Percentiles rank a stretch among this genome's conserved stretches.
Conservation (phyloP, 1,139 yeast genomes). For the Protomyces arabidopsidicola region DNA sequence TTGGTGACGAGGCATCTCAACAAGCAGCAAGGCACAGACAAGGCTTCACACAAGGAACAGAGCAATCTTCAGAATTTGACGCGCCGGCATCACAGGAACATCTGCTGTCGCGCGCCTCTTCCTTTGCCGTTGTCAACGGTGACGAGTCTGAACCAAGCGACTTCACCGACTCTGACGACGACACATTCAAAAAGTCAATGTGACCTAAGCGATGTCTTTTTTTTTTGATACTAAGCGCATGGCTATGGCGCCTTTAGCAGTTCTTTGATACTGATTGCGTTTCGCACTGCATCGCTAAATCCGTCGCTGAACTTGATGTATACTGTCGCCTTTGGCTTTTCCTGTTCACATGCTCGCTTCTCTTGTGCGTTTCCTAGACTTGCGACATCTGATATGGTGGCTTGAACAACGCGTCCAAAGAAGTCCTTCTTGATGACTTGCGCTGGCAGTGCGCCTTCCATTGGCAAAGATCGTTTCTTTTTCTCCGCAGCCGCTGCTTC, state of each 20-base stretch:
- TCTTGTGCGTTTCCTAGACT: background rate
- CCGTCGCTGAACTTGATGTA: conserved; percentile 96
- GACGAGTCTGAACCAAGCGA: background rate
- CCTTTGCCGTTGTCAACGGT: background rate
- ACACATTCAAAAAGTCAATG: background rate
- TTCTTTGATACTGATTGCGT: conserved; percentile 74
- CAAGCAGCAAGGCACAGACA: background rate
- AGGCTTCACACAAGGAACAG: background rate
- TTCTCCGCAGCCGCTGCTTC: conserved; percentile 4
- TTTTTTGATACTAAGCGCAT: background rate
- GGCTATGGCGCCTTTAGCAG: conserved; percentile 4
- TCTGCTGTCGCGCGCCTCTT: background rate
- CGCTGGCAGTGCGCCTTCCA: conserved; percentile 5
- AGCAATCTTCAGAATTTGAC: background rate
- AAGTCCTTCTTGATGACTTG: conserved; percentile 32
- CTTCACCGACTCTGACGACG: background rate
- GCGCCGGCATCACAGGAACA: too few species aligned
- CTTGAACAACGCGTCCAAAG: conserved; percentile 30
- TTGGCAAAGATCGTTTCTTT: conserved; percentile 25
- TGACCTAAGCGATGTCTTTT: background rate
- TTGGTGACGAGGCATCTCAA: background rate
- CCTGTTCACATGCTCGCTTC: background rate
- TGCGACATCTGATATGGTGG: conserved; percentile 1
- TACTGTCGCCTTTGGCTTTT: conserved; percentile 45
- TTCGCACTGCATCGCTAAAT: conserved; percentile 87